phyloP scores from a whole-genome alignment of 805 yeast genomes.

The Lipomyces kockii region DNA sequence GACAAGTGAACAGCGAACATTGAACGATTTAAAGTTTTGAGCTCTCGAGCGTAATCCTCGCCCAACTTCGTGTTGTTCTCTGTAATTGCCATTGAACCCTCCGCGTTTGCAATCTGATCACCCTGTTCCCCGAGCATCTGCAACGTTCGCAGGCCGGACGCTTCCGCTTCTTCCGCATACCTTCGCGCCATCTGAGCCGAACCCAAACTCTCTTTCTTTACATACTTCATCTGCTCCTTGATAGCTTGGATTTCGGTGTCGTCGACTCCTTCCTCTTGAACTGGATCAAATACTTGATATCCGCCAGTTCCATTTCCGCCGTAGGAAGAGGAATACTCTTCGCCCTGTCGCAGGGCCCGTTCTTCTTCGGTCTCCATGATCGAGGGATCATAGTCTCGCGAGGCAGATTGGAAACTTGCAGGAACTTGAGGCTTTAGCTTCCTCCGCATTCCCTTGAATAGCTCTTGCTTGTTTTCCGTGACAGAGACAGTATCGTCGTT shows the following conservation, averaged over 20 bases:
- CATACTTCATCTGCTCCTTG: conserved; percentile 78
- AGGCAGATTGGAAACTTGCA: neutral
- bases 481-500: neutral
- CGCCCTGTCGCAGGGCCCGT: conserved; percentile 15
- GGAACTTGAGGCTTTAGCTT: neutral
- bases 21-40: conserved; percentile 77
- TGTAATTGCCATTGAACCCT: conserved; percentile 74
- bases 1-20: conserved; percentile 78
- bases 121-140: conserved; percentile 95
- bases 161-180: conserved; percentile 73
- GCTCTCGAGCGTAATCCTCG: conserved; percentile 77
- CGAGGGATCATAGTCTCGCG: conserved; percentile 31
- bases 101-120: conserved; percentile 79
- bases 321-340: neutral
- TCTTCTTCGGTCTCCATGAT: conserved; percentile 37
- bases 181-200: conserved; percentile 82
- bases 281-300: conserved; percentile 10
- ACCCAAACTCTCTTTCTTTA: conserved; percentile 84
- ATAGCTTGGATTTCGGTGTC: conserved; percentile 90
- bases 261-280: conserved; percentile 48
- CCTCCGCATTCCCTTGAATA: neutral
- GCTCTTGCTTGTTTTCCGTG: neutral
- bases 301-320: conserved; percentile 13
- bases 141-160: conserved; percentile 76
- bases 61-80: conserved; percentile 82